Conservation (phyloP, 176 grass and related monocot genomes). For the Rhipidocladum racemiflorum region DNA sequence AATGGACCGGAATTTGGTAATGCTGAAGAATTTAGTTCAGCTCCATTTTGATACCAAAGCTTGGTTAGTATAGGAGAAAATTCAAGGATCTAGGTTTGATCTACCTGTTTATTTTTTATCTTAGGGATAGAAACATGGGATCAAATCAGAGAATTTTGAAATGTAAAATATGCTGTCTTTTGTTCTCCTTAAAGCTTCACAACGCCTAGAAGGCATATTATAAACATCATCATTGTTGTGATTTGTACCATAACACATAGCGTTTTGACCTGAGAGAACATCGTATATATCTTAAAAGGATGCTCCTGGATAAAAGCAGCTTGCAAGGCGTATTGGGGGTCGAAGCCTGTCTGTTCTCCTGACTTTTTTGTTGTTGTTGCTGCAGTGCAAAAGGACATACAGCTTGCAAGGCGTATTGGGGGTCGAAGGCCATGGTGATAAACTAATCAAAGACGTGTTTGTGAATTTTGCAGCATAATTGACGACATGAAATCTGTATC, state of each 20-base stretch:
- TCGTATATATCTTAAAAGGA: neutral
- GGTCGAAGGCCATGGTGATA: slow-evolving; percentile 51
- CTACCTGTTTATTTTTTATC: slow-evolving; percentile 4
- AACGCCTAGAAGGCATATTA: neutral
- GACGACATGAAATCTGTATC: neutral
- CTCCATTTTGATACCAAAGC: neutral
- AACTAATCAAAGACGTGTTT: neutral
- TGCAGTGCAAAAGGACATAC: slow-evolving; percentile 89
- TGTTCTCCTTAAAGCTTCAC: neutral
- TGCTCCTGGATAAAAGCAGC: neutral
- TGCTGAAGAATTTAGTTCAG: neutral
- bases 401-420: slow-evolving; percentile 78
- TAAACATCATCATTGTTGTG: neutral
- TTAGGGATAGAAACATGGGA: neutral
- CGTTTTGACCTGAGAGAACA: neutral
- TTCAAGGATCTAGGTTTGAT: neutral
- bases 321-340: too few species aligned
- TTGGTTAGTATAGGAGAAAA: neutral
- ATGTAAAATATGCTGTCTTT: neutral
- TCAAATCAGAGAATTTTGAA: neutral
- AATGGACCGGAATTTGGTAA: neutral
- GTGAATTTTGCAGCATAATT: neutral
- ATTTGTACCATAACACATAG: slow-evolving; percentile 12
- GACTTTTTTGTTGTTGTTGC: neutral
- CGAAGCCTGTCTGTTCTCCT: neutral